Conservation (phyloP, 306 rosid genomes). For the Lathyrus oleraceus region DNA sequence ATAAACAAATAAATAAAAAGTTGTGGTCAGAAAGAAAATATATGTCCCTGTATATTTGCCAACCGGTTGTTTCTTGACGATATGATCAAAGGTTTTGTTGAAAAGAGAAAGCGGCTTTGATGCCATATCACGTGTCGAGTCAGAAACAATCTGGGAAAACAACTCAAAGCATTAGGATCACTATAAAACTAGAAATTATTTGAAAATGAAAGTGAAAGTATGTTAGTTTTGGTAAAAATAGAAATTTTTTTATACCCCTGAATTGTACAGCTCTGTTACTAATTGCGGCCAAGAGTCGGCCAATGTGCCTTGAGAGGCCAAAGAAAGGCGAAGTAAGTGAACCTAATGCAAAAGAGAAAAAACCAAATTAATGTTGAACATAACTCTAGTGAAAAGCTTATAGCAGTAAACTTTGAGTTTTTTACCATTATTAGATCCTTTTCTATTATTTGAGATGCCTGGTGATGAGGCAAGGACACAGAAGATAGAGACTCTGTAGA, state of each 20-base stretch:
- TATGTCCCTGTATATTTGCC: slow-evolving; percentile 23
- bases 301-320: slow-evolving; percentile 67
- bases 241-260: slow-evolving; percentile 60
- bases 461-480: slow-evolving; percentile 51
- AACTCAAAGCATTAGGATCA: slow-evolving; percentile 47
- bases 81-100: slow-evolving; percentile 61
- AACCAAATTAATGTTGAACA: slow-evolving; percentile 16
- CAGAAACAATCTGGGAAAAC: slow-evolving; percentile 67
- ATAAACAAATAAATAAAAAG: slow-evolving; percentile 15
- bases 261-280: slow-evolving; percentile 64
- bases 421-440: slow-evolving; percentile 80
- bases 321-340: slow-evolving; percentile 82
- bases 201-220: slow-evolving; percentile 7
- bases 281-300: slow-evolving; percentile 68
- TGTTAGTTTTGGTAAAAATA: slow-evolving; percentile 8
- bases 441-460: slow-evolving; percentile 56
- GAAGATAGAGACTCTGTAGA: slow-evolving; percentile 55
- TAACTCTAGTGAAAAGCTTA: slow-evolving; percentile 23
- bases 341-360: slow-evolving; percentile 55
- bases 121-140: slow-evolving; percentile 72
- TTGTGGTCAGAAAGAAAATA: slow-evolving; percentile 22
- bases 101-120: slow-evolving; percentile 63
- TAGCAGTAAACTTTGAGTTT: slow-evolving; percentile 9
- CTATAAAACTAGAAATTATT: slow-evolving; percentile 29
- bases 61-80: slow-evolving; percentile 69